Evolutionary conservation across 1,139 yeast genomes (phyloP).

Genomic region (Hyphopichia wangnamkhiaoensis): DNA sequence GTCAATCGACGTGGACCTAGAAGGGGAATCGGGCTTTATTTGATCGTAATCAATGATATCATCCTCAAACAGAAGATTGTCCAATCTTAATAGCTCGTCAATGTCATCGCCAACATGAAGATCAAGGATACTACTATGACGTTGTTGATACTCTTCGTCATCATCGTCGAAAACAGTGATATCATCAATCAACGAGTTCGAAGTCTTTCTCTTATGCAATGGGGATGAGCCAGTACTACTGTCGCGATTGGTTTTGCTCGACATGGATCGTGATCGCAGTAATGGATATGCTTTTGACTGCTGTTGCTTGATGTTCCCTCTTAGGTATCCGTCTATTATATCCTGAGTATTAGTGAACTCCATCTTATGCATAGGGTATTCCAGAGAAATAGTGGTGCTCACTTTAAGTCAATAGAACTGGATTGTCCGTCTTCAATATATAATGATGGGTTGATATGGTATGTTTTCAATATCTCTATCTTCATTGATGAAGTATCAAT

Average conservation of each 20-base stretch:
- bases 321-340: slow-evolving; percentile 3
- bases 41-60: slow-evolving; percentile 3
- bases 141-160: background rate
- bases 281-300: background rate
- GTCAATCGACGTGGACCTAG: background rate
- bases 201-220: background rate
- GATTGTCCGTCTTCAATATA: too few species aligned
- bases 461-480: background rate
- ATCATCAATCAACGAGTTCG: slow-evolving; percentile 3
- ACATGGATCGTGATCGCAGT: background rate
- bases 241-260: background rate
- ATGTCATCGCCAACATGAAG: background rate
- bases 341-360: slow-evolving; percentile 2
- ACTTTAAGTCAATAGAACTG: too few species aligned
- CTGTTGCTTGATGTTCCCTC: background rate
- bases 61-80: background rate
- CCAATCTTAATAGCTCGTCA: background rate
- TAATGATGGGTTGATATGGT: too few species aligned
- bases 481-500: too few species aligned
- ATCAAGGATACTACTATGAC: background rate
- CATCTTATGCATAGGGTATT: too few species aligned
- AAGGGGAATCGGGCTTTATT: slow-evolving; percentile 1
- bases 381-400: too few species aligned
- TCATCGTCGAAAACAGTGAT: slow-evolving; percentile 2
- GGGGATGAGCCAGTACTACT: background rate